phyloP scores from a whole-genome alignment of 257 asterid genomes.

The Lycium barbarum region DNA sequence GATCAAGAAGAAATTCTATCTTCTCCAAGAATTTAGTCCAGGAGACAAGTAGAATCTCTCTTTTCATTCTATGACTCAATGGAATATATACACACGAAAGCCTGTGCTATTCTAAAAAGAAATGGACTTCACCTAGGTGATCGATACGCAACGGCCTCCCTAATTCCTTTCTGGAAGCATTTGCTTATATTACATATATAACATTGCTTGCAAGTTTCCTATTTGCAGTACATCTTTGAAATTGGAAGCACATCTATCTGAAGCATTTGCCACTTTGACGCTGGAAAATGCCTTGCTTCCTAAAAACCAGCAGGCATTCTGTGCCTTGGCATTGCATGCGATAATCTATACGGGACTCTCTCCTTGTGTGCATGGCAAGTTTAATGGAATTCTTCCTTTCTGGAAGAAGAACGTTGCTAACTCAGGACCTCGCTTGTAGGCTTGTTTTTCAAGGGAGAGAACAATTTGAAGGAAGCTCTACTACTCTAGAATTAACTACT shows the following conservation, averaged over 20 bases:
- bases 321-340: slow-evolving; percentile 14
- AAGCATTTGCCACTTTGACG: slow-evolving; percentile 22
- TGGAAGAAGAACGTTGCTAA: background rate
- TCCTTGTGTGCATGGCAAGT: background rate
- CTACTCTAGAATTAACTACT: background rate
- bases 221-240: background rate
- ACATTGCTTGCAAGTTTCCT: slow-evolving; percentile 23
- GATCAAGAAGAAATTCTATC: background rate
- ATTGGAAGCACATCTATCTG: slow-evolving; percentile 24
- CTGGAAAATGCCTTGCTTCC: slow-evolving; percentile 26
- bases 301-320: slow-evolving; percentile 11
- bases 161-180: slow-evolving; percentile 19
- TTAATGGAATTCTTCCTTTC: background rate
- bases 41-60: background rate
- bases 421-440: background rate
- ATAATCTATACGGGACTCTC: background rate
- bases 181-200: slow-evolving; percentile 8
- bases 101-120: background rate
- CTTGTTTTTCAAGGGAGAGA: background rate
- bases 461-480: slow-evolving; percentile 20
- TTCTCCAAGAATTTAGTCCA: background rate
- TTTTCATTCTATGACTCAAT: background rate
- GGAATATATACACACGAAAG: slow-evolving; percentile 16
- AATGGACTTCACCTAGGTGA: background rate
- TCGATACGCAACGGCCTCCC: background rate